Conservation (phyloP, 306 rosid genomes). For the Glycine latifolia region DNA sequence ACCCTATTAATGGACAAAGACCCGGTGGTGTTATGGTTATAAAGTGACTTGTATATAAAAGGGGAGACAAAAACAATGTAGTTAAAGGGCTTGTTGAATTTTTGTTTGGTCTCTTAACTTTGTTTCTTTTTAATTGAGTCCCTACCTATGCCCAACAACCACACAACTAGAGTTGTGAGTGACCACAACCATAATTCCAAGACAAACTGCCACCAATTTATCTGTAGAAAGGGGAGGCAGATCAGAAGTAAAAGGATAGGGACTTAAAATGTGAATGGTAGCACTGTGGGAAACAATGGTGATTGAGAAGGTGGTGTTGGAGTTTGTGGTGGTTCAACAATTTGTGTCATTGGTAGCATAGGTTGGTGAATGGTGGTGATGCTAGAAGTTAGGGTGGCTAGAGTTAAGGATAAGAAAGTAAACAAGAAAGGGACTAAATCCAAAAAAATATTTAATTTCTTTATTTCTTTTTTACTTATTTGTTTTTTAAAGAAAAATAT, state of each 20-base stretch:
- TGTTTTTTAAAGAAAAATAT: background rate
- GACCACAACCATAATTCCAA: background rate
- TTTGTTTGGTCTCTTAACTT: background rate
- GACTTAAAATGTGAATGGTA: background rate
- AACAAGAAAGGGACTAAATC: no score
- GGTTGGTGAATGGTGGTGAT: slow-evolving; percentile 2
- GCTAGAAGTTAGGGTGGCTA: background rate
- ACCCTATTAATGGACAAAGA: background rate
- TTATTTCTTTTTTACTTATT: no score
- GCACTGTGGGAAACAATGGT: background rate
- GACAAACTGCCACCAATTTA: background rate
- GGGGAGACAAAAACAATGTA: background rate
- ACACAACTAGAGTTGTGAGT: background rate
- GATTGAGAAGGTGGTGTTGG: background rate
- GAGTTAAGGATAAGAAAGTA: background rate
- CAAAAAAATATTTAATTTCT: background rate
- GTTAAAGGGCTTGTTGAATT: background rate
- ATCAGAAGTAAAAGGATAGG: background rate
- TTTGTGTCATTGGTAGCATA: background rate
- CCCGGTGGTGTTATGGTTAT: background rate
- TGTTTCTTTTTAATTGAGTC: background rate
- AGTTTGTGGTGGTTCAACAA: background rate
- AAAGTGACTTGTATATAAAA: background rate
- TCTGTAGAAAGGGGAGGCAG: background rate
- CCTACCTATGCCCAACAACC: background rate